phyloP scores from a whole-genome alignment of 768 basidiomycete species.

The Phaeotremella skinneri region DNA sequence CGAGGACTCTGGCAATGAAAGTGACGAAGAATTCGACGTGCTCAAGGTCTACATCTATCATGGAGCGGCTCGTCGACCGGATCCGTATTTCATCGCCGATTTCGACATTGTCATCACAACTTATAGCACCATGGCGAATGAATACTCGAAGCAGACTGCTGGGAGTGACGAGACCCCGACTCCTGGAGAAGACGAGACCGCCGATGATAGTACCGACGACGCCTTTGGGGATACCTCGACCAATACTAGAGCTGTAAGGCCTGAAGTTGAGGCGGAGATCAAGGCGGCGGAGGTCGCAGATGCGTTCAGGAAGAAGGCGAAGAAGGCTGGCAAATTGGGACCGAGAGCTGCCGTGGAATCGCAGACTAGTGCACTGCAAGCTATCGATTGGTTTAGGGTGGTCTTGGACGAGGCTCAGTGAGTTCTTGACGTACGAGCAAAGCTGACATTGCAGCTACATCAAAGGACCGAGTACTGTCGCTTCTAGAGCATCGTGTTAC shows the following conservation, averaged over 20 bases:
- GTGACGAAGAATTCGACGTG: slow-evolving; percentile 36
- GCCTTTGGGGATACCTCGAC: slow-evolving; percentile 68
- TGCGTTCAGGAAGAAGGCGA: slow-evolving; percentile 61
- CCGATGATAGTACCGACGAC: slow-evolving; percentile 58
- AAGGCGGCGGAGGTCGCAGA: slow-evolving; percentile 53
- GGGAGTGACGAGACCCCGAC: slow-evolving; percentile 56
- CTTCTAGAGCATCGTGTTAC: slow-evolving; percentile 91
- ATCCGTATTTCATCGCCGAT: slow-evolving; percentile 81
- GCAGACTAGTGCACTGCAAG: slow-evolving; percentile 77
- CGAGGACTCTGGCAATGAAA: slow-evolving; percentile 48
- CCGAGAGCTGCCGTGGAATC: slow-evolving; percentile 56
- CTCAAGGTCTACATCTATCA: slow-evolving; percentile 84
- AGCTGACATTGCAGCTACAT: slow-evolving; percentile 68
- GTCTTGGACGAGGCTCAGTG: slow-evolving; percentile 94
- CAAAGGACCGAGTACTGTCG: slow-evolving; percentile 92
- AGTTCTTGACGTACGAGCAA: slow-evolving; percentile 51
- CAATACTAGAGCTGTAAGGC: slow-evolving; percentile 49
- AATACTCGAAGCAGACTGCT: slow-evolving; percentile 83
- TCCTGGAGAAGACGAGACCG: slow-evolving; percentile 41
- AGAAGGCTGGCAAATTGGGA: slow-evolving; percentile 58
- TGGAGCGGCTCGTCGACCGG: slow-evolving; percentile 79
- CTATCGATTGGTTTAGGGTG: slow-evolving; percentile 92
- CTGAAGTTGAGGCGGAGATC: slow-evolving; percentile 50
- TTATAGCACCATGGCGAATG: slow-evolving; percentile 90
- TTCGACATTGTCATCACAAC: slow-evolving; percentile 98